Evolutionary conservation across 495 filamentous ascomycete genomes (phyloP), one percentile per base, ranked within the genome.

Genomic region (Penicillium paradoxum): DNA sequence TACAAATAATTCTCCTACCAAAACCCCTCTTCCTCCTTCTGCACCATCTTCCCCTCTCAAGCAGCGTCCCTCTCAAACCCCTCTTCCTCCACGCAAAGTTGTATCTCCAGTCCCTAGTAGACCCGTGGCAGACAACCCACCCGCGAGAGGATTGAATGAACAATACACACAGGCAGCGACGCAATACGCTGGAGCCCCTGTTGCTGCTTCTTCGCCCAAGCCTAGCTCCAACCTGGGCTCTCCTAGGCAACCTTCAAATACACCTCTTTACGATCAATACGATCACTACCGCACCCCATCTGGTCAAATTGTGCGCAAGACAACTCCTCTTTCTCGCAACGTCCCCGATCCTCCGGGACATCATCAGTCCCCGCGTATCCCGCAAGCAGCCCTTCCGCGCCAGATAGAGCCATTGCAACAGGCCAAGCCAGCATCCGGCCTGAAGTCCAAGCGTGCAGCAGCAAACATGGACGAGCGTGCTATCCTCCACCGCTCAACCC

Each of bases 271-370:
- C 63, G 73, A 56, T 79, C 81, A 17, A 76, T 82, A 40, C 63
- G 73, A 56, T 79, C 81, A 17, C 75, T 82, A 17, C 65, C 74
- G 27, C 53, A 70, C 44, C 59, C 70, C 18, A 67, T 73, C 17
- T 61, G 71, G 43, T 64, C 74, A 32, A 44, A 21, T 55, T 25
- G 10, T 45, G 9, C 43, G 49, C n/a, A 55, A 51, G 15, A 39
- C 49, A 34, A 21, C 53, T 8, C 53, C 40, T 6, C 45, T 38
- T 25, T 50, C 57, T 22, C 61, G 58, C 34, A 37, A 52, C n/a
- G 38, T 49, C 11, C 52, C 58, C n/a, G 43, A 54, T 42, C 15
- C 49, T 43, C 41, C 41, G 7, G 32, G 33, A 8, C 45, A 19
- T 27, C 36, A 24, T 6, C 43, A 55, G 2, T 37, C 50, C 34